Percentiles rank a stretch among this genome's conserved stretches.
phyloP scores from a whole-genome alignment of 805 yeast genomes.

The Komagataella pastoris region DNA sequence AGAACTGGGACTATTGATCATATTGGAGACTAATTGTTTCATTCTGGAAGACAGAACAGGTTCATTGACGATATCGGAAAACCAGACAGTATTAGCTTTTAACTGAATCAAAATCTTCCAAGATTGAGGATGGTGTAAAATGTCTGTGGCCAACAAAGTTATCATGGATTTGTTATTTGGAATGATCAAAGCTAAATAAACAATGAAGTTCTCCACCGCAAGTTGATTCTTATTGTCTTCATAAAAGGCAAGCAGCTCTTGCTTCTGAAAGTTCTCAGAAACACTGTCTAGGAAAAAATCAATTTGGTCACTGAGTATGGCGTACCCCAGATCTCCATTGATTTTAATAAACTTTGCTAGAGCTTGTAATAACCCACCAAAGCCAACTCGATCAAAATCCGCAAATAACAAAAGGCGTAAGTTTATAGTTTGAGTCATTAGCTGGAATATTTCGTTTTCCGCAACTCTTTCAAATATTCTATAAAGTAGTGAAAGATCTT shows the following conservation, averaged over 20 bases:
- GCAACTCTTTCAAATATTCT: constrained; percentile 19
- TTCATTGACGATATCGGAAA: constrained; percentile 10
- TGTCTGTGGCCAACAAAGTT: constrained; percentile 4
- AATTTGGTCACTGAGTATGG: constrained; percentile 18
- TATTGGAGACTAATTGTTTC: constrained; percentile 12
- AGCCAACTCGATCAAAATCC: constrained; percentile 12
- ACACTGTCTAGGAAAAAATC: constrained; percentile 26
- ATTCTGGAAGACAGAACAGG: constrained; percentile 9
- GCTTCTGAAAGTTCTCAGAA: constrained; percentile 7
- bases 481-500: constrained; percentile 12
- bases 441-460: constrained; percentile 33
- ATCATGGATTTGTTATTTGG: constrained; percentile 4
- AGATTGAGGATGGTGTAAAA: constrained; percentile 7
- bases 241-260: constrained; percentile 7
- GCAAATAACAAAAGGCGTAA: constrained; percentile 30
- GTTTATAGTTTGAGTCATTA: constrained; percentile 35
- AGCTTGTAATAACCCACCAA: not conserved
- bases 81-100: constrained; percentile 6
- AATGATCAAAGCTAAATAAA: constrained; percentile 6
- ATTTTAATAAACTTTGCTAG: not conserved
- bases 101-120: constrained; percentile 9
- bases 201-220: constrained; percentile 8
- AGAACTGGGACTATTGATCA: not conserved
- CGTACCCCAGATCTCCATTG: constrained; percentile 15
- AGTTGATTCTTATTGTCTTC: constrained; percentile 1